These are phyloP conservation scores for Talaromyces liani DNA, from an alignment of 495 filamentous ascomycete species.

Conservation along the genomic window DNA sequence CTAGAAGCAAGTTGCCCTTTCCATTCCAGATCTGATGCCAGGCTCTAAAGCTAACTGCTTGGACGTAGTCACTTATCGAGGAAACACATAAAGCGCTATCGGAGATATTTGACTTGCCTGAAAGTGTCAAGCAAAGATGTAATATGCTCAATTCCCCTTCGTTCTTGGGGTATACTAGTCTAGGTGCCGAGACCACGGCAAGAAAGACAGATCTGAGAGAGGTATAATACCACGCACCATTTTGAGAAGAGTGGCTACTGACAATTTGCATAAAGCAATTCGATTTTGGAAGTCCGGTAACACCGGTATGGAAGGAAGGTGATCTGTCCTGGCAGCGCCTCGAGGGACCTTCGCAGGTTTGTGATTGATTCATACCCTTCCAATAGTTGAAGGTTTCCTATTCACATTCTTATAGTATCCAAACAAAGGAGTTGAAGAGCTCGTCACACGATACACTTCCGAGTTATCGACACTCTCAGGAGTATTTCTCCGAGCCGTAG, in stretches of 20 bases:
- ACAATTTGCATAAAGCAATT: conserved; percentile 26
- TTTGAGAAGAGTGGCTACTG: not conserved
- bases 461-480: conserved; percentile 63
- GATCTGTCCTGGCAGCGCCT: conserved; percentile 67
- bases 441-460: conserved; percentile 77
- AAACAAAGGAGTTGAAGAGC: conserved; percentile 49
- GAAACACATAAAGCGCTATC: conserved; percentile 64
- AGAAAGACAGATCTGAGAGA: conserved; percentile 33
- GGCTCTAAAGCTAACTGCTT: not conserved
- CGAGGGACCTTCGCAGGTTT: conserved; percentile 31
- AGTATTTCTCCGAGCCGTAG: conserved; percentile 70
- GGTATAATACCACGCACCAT: conserved; percentile 9
- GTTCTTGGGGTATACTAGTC: conserved; percentile 42
- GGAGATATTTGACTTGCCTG: conserved; percentile 72
- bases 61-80: conserved; percentile 52
- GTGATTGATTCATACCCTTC: not conserved
- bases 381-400: not conserved
- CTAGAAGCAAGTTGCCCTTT: conserved; percentile 41
- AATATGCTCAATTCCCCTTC: conserved; percentile 80
- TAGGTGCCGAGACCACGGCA: conserved; percentile 43
- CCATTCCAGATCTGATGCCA: not conserved
- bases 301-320: conserved; percentile 42
- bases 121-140: conserved; percentile 67
- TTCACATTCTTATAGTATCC: conserved; percentile 36
- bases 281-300: conserved; percentile 33